Conservation (phyloP, 228 moss, liverwort and hornwort genomes). For the Sphagnum magellanicum region DNA sequence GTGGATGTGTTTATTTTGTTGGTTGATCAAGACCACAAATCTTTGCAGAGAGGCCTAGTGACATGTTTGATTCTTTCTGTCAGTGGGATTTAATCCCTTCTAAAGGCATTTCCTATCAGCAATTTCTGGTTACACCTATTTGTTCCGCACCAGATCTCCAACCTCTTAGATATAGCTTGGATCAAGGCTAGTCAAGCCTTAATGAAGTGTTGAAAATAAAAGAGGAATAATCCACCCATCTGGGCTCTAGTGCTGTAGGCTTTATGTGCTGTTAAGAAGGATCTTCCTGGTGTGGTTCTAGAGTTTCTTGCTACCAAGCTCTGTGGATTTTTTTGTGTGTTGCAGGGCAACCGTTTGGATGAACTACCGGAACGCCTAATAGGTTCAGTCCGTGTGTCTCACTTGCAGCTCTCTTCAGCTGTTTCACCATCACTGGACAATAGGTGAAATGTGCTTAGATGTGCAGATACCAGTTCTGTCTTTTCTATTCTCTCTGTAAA, state of each 20-base stretch:
- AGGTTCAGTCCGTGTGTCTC: conserved; percentile 78
- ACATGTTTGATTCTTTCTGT: no score
- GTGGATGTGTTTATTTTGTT: neutral
- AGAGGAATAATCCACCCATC: neutral
- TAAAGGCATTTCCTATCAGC: no score
- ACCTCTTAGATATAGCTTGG: neutral
- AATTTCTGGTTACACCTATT: no score
- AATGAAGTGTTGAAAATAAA: neutral
- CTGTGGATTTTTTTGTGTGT: neutral
- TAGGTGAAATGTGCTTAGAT: no score
- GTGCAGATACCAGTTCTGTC: no score
- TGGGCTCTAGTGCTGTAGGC: neutral
- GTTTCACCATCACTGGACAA: conserved; percentile 15
- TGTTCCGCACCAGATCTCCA: no score
- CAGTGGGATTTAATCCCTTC: no score
- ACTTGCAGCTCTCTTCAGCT: conserved; percentile 62
- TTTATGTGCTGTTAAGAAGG: no score
- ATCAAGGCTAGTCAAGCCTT: neutral
- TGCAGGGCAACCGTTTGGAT: conserved; percentile 70
- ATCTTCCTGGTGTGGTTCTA: no score
- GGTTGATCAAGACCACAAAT: neutral
- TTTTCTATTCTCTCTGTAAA: no score
- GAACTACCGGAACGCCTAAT: conserved; percentile 83
- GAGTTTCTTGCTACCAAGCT: no score
- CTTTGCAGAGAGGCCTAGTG: no score